These are phyloP conservation scores for Strobilomyces confusus DNA, from an alignment of 768 basidiomycete species.

Conservation along the genomic window DNA sequence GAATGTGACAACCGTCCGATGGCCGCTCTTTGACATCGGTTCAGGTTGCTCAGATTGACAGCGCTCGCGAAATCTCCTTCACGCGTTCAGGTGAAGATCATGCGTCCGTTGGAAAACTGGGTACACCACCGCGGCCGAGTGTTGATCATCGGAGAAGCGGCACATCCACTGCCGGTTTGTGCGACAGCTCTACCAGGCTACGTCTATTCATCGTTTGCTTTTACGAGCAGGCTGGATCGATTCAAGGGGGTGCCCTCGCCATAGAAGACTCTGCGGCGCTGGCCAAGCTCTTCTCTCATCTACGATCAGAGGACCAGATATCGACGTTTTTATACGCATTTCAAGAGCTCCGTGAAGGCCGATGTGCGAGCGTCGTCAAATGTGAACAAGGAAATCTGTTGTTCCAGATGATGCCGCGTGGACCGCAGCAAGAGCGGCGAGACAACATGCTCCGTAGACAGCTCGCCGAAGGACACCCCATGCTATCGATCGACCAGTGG, in stretches of 20 bases:
- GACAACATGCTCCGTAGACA: constrained; percentile 39
- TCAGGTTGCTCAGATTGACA: constrained; percentile 37
- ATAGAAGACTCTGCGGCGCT: constrained; percentile 63
- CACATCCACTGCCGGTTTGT: constrained; percentile 53
- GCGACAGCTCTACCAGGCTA: not conserved
- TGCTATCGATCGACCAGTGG: constrained; percentile 41
- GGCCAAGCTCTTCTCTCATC: constrained; percentile 54
- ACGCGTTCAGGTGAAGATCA: constrained; percentile 38
- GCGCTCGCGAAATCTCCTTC: constrained; percentile 31
- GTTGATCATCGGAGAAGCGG: constrained; percentile 58
- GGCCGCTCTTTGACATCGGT: not conserved
- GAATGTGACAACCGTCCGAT: not conserved
- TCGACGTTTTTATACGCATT: constrained; percentile 49
- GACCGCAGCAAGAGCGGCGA: constrained; percentile 42
- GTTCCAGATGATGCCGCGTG: constrained; percentile 42
- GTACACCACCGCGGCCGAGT: constrained; percentile 46
- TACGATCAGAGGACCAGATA: constrained; percentile 45
- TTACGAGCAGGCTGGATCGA: constrained; percentile 45
- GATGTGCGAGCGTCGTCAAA: constrained; percentile 43
- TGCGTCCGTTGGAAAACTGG: constrained; percentile 42
- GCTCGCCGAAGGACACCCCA: constrained; percentile 44
- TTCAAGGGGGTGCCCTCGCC: constrained; percentile 47
- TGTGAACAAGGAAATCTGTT: constrained; percentile 44
- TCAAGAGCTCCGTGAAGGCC: constrained; percentile 54
- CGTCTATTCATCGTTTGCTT: not conserved